Evolutionary conservation across 2,329 filamentous ascomycete species (phyloP), one percentile per base, ranked within the genome.

Genomic region (Aspergillus eucalypticola): DNA sequence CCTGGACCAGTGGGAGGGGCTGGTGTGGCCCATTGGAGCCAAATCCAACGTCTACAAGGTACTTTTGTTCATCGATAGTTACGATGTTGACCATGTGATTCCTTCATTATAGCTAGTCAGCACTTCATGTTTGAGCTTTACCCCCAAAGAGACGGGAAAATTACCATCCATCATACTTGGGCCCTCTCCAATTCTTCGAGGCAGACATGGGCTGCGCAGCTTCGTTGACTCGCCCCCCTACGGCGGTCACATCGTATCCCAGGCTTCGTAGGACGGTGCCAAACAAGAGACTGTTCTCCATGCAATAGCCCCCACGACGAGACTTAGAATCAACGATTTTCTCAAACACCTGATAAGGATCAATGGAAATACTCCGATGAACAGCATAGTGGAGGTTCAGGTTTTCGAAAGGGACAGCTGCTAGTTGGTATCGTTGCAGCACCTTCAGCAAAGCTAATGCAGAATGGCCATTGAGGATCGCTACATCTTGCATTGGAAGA

Each of bases 61-160:
- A 54, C 39, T 42, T 42, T 27, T 54, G 51, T 8, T 27, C 10
- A 21, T 23, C 51, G 6, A 54, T 44, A 8, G 51, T 54, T 4
- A 54, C 21, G n/a, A 54, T 17, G 6, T 42, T 42, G 11, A 54
- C 51, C 51, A 54, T 42, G 38, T 54, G 51, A 23, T 54, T 54
- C 35, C 51, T 54, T 8, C 27, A 7, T 11, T 17, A 21, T 6
- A 13, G 21, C 38, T 27, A 19, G 38, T 54, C 38, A 54, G 35
- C 38, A 27, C 25, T 27, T 27, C 25, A 27, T 27, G 25, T 2
- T 27, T 27, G 7, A 8, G 25, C 25, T 27, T 27, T 27, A 27
- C 25, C 25, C 25, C 25, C 25, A 27, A 27, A 27, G 25, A 8
- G 7, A 27, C 7, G 25, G 25, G 1, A 17, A 25, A n/a, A 19